Evolutionary conservation across 192 early-diverging fungal species (phyloP).

Genomic region (Coemansia sp.): DNA sequence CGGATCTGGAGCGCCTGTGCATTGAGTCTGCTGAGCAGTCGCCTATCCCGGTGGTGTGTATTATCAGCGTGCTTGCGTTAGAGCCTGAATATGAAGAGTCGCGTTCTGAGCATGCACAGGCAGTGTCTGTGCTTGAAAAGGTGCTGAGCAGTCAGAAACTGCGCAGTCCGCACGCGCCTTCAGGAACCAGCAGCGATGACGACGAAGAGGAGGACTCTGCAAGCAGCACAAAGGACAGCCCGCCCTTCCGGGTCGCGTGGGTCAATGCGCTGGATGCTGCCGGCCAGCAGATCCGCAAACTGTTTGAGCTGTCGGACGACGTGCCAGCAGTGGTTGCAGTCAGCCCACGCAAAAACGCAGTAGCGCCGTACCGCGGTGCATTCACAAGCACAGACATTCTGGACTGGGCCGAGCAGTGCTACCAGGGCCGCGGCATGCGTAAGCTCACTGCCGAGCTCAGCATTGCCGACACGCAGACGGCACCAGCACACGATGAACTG

Average conservation of each 20-base stretch:
- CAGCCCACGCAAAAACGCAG: conserved; percentile 58
- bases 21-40: conserved; percentile 42
- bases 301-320: conserved; percentile 61
- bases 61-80: conserved; percentile 28
- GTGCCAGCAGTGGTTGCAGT: conserved; percentile 60
- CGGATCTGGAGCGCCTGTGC: conserved; percentile 54
- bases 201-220: conserved; percentile 37
- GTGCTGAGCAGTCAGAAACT: conserved; percentile 18
- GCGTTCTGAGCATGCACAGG: conserved; percentile 29
- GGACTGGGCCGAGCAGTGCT: conserved; percentile 56
- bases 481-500: conserved; percentile 30
- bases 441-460: conserved; percentile 53
- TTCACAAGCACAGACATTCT: conserved; percentile 59
- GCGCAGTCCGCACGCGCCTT: conserved; percentile 27
- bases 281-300: conserved; percentile 43
- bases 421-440: conserved; percentile 32
- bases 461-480: conserved; percentile 16
- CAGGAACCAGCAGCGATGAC: conserved; percentile 17
- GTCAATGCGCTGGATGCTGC: conserved; percentile 55
- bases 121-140: conserved; percentile 15
- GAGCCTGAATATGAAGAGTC: conserved; percentile 42
- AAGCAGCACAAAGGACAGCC: conserved; percentile 30
- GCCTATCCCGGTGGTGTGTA: conserved; percentile 54
- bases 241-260: conserved; percentile 60
- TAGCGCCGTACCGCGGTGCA: conserved; percentile 59